Conservation (phyloP, 2,329 filamentous ascomycete species). For the Sarocladium brachiariae region DNA sequence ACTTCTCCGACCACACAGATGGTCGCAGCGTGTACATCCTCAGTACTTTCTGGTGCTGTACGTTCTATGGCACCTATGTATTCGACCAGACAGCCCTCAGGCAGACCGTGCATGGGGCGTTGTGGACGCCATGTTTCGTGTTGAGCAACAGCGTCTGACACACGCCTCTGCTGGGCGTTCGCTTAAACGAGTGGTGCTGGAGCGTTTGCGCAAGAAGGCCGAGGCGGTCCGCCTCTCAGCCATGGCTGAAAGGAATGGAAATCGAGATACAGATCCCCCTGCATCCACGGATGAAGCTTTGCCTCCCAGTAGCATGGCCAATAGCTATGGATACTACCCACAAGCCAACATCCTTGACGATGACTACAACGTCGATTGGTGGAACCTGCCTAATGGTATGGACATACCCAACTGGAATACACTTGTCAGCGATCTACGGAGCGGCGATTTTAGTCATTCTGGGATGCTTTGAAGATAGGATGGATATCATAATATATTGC, state of each 20-base stretch:
- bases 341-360: neutral
- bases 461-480: neutral
- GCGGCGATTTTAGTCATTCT: neutral
- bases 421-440: neutral
- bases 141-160: conserved; percentile 3
- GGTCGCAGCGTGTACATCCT: conserved; percentile 6
- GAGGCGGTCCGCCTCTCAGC: neutral
- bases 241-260: neutral
- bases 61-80: conserved; percentile 6
- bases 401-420: conserved; percentile 5
- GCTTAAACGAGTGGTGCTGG: neutral
- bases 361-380: neutral
- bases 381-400: neutral
- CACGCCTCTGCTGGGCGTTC: neutral
- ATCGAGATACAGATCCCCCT: neutral
- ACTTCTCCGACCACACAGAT: neutral
- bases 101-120: neutral
- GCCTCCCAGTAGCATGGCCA: neutral
- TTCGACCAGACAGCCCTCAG: neutral
- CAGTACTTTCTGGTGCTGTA: conserved; percentile 5
- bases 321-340: neutral
- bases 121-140: conserved; percentile 6
- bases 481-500: neutral
- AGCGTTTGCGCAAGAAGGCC: conserved; percentile 1
- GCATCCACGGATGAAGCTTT: neutral